Base-by-base conservation (phyloP, 768 basidiomycete genomes). In the Paxillus involutus region DNA sequence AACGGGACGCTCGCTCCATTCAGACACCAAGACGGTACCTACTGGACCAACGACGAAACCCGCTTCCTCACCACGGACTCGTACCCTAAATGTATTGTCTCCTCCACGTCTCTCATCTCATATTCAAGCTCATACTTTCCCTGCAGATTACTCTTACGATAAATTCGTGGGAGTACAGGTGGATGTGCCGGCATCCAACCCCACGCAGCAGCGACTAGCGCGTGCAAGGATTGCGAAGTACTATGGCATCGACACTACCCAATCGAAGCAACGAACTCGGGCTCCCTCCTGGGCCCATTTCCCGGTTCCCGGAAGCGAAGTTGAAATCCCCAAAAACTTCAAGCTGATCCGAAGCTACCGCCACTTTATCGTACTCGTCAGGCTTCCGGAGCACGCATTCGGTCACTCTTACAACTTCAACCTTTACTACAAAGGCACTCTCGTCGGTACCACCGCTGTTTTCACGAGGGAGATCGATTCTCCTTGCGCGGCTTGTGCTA, bases 131-230 rank as follows among this genome's bases (percentile, higher is more conserved):
- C 11, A 53, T 32, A 1, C 14, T 19, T 37, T n/a, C 26, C 16
- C 49, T 40, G 3, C 32, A 69, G 68, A 64, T 13, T 69, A 69
- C 47, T 64, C 69, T 12, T 69, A 70, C 43, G 47, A 55, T 16
- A 52, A 58, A 40, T 62, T 68, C 32, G 29, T 42, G 44, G 64
- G 67, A 16, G 46, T 69, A 14, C 59, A 68, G 30, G 68, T 70
- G 9, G 59, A 71, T 40, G 47, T 51, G 24, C 37, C 62, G 0
- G 44, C 64, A 7, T n/a, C 42, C 3, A 45, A 24, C 26, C 40
- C 49, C 14, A 32, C 55, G 41, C 56, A 64, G 24, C 62, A 63
- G n/a, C 53, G 59, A 35, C 33, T 47, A 19, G 64, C 59, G 1
- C 68, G 67, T 19, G 54, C 57, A 11, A 55, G 45, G 19, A 58